A percentile compares a stretch with the other conserved stretches of the same genome.
Conservation (phyloP, 495 filamentous ascomycete species). For the Talaromyces proteolyticus region DNA sequence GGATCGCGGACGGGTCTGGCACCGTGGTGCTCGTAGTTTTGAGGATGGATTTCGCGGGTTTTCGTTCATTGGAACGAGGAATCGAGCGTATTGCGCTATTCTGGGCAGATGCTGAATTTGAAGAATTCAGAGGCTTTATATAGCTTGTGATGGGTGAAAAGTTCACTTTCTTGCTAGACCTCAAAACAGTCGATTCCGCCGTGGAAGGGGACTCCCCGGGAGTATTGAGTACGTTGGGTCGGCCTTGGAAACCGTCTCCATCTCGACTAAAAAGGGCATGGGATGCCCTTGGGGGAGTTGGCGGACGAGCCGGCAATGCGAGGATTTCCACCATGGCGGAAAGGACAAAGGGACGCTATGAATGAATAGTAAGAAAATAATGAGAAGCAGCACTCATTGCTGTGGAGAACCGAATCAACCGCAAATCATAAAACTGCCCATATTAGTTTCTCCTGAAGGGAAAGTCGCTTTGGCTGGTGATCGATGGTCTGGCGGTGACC, state of each 20-base stretch:
- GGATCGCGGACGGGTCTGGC: slow-evolving; percentile 29
- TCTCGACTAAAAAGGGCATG: slow-evolving; percentile 20
- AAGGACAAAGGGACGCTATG: slow-evolving; percentile 9
- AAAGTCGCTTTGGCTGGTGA: background rate
- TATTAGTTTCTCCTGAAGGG: background rate
- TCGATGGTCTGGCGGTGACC: background rate
- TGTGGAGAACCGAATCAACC: slow-evolving; percentile 4
- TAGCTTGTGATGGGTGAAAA: slow-evolving; percentile 72
- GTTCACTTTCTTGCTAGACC: slow-evolving; percentile 62
- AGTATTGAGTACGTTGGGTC: slow-evolving; percentile 25
- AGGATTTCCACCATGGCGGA: slow-evolving; percentile 46
- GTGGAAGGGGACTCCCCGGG: slow-evolving; percentile 43
- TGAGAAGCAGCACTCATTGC: slow-evolving; percentile 4
- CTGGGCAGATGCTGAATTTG: slow-evolving; percentile 35
- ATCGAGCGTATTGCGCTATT: slow-evolving; percentile 39
- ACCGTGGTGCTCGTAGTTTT: slow-evolving; percentile 51
- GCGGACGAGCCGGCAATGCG: slow-evolving; percentile 48
- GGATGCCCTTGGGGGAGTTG: slow-evolving; percentile 57
- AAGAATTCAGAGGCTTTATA: slow-evolving; percentile 50
- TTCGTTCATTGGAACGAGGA: slow-evolving; percentile 57
- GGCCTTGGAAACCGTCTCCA: slow-evolving; percentile 20
- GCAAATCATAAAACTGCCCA: slow-evolving; percentile 5
- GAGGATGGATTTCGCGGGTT: slow-evolving; percentile 79
- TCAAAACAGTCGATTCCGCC: slow-evolving; percentile 23
- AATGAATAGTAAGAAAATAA: slow-evolving; percentile 1